Conservation (phyloP, 768 basidiomycete genomes). For the Psilocybe cubensis region DNA sequence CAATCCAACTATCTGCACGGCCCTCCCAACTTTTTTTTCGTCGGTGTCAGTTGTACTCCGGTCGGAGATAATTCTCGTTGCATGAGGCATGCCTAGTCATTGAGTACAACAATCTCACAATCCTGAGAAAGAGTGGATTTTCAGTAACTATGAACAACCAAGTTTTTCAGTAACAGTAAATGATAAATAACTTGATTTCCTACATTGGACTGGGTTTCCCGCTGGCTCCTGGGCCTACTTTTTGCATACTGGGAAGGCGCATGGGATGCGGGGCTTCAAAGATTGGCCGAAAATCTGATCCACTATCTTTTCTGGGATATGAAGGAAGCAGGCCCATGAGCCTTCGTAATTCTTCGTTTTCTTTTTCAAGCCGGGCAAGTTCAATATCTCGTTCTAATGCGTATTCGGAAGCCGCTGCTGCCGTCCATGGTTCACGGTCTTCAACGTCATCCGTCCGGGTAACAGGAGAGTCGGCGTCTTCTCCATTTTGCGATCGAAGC, state of each 20-base stretch:
- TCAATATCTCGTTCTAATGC: constrained; percentile 91
- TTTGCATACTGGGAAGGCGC: constrained; percentile 29
- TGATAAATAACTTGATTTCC: constrained; percentile 40
- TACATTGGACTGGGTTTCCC: constrained; percentile 28
- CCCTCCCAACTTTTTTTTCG: background rate
- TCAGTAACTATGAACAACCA: constrained; percentile 15
- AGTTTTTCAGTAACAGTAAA: constrained; percentile 15
- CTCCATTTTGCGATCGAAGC: constrained; percentile 71
- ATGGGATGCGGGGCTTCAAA: constrained; percentile 26
- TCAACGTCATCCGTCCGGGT: constrained; percentile 34
- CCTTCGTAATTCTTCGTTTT: constrained; percentile 81
- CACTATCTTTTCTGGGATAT: constrained; percentile 27
- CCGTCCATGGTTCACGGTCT: constrained; percentile 43
- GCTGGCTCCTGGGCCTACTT: constrained; percentile 11
- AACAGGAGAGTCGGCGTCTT: constrained; percentile 44
- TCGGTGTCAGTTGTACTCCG: background rate
- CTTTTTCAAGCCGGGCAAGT: constrained; percentile 81
- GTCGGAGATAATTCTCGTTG: background rate
- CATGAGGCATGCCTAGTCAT: background rate
- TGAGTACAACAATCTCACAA: too few species aligned
- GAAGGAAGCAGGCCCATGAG: constrained; percentile 59
- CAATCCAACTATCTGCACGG: background rate
- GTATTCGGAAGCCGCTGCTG: constrained; percentile 58
- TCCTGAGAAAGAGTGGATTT: background rate
- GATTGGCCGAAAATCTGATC: constrained; percentile 24